Percentiles rank a stretch among this genome's conserved stretches.
These are phyloP conservation scores for Oryza meridionalis DNA, from an alignment of 176 grass and related monocot genomes.

Conservation along the genomic window DNA sequence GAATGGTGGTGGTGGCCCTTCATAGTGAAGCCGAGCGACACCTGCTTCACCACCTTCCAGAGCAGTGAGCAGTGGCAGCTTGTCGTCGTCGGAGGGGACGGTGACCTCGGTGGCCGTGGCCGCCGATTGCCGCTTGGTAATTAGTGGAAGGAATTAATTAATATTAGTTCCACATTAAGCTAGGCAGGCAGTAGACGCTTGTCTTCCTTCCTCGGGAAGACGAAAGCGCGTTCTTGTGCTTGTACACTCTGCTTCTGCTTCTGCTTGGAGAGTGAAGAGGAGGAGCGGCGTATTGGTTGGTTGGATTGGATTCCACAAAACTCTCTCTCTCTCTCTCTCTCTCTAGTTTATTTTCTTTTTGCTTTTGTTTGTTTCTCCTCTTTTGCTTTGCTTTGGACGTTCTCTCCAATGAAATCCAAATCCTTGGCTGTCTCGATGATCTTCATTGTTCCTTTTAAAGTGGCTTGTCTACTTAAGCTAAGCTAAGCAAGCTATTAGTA, in stretches of 20 bases:
- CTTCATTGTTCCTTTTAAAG: not conserved
- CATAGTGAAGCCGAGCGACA: not conserved
- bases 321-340: not conserved
- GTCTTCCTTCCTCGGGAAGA: not conserved
- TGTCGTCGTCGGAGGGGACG: not conserved
- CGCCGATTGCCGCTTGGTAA: not conserved
- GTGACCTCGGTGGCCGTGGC: not conserved
- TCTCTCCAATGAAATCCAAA: not conserved
- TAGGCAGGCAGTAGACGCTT: not conserved
- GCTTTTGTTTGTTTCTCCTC: no score
- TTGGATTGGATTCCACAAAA: no score
- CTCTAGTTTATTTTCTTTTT: not conserved
- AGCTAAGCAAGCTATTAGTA: no score
- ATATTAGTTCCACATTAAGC: not conserved
- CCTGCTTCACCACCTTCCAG: no score
- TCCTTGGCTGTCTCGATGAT: not conserved
- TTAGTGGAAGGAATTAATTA: not conserved
- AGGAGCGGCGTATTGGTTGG: no score
- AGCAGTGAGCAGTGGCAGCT: not conserved
- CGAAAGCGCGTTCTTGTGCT: not conserved
- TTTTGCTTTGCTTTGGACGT: not conserved
- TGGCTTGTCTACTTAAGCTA: no score
- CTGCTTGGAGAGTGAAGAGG: not conserved
- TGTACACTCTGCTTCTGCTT: no score
- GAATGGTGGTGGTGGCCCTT: constrained; percentile 58